Evolutionary conservation across 768 basidiomycete genomes (phyloP).

Genomic region (Collybia sordida): DNA sequence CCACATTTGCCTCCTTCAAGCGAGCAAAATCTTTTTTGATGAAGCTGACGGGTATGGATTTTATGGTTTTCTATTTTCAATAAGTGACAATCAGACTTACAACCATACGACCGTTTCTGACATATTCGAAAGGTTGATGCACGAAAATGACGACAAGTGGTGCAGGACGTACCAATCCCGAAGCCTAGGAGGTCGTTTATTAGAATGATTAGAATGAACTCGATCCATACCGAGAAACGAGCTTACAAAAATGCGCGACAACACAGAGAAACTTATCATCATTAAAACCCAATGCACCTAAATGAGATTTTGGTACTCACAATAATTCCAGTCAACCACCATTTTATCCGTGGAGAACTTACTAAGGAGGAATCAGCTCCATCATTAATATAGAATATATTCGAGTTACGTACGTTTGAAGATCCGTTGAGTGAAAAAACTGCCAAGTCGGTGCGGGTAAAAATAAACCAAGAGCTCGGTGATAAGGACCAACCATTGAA

Average conservation of each 20-base stretch:
- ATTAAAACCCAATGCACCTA: not conserved
- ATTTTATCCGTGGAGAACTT: conserved; percentile 27
- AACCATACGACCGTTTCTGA: conserved; percentile 37
- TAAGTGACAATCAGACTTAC: conserved; percentile 17
- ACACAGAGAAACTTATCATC: conserved; percentile 27
- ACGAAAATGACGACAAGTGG: not conserved
- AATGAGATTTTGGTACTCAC: conserved; percentile 13
- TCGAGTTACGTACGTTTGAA: conserved; percentile 29
- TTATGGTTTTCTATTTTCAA: not conserved
- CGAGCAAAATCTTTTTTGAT: conserved; percentile 33
- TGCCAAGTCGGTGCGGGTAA: conserved; percentile 6
- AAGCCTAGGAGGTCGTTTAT: conserved; percentile 30
- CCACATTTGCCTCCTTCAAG: conserved; percentile 33
- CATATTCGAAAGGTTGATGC: not conserved
- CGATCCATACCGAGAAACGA: not conserved
- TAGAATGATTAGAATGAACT: not conserved
- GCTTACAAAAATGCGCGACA: conserved; percentile 40
- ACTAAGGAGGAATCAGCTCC: conserved; percentile 23
- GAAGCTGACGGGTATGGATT: conserved; percentile 25
- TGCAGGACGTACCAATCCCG: conserved; percentile 32
- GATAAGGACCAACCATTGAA: conserved; percentile 34
- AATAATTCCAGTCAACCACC: conserved; percentile 36
- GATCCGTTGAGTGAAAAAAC: conserved; percentile 41
- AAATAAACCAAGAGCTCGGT: not conserved
- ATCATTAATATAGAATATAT: not conserved